phyloP scores from a whole-genome alignment of 495 filamentous ascomycete species.

The Monascus purpureus region DNA sequence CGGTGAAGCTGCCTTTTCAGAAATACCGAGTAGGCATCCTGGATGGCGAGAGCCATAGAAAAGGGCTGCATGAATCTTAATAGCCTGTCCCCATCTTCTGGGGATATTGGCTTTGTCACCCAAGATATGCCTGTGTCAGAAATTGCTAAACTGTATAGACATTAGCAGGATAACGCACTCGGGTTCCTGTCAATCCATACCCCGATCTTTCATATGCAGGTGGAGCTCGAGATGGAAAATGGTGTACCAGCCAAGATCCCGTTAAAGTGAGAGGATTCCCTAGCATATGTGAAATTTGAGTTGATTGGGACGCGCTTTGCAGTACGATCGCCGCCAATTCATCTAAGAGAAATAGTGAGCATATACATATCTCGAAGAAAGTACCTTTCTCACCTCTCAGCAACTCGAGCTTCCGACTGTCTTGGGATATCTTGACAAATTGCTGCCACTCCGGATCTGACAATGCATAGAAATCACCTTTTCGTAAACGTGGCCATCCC shows the following conservation, averaged over 20 bases:
- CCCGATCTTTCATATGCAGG: constrained; percentile 46
- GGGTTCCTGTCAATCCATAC: constrained; percentile 19
- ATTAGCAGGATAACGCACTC: constrained; percentile 4
- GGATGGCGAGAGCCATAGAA: constrained; percentile 20
- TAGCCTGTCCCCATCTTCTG: constrained; percentile 20
- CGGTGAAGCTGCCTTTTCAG: constrained; percentile 18
- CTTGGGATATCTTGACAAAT: constrained; percentile 43
- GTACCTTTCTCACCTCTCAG: constrained; percentile 34
- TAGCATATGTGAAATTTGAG: constrained; percentile 22
- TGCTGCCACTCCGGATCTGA: constrained; percentile 59
- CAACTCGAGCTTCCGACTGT: constrained; percentile 29
- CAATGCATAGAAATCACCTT: constrained; percentile 39
- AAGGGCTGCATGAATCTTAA: constrained; percentile 20
- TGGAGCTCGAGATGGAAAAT: constrained; percentile 45
- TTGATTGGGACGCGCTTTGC: constrained; percentile 14
- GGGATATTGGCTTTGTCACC: constrained; percentile 29
- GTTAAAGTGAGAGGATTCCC: constrained; percentile 35
- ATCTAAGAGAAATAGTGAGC: constrained; percentile 18
- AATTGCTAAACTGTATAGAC: constrained; percentile 35
- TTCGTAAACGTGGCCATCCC: constrained; percentile 34
- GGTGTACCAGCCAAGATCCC: constrained; percentile 44
- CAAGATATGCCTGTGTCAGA: constrained; percentile 35
- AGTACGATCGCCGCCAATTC: constrained; percentile 37
- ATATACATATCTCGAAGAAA: neutral
- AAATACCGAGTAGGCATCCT: constrained; percentile 21